Conservation (phyloP, 805 yeast genomes). For the Cyberlindnera sargentensis region DNA sequence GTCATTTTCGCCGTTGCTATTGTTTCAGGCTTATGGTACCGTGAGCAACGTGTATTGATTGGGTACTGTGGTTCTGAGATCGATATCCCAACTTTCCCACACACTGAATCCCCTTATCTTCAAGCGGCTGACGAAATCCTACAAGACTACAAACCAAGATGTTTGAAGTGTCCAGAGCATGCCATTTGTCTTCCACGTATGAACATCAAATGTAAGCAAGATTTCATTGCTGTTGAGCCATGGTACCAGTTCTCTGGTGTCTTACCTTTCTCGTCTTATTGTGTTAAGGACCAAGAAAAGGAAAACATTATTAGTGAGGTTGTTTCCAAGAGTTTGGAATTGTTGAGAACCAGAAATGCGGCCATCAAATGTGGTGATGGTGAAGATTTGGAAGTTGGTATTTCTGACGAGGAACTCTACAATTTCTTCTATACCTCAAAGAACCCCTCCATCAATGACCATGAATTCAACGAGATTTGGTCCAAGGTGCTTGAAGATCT, state of each 20-base stretch:
- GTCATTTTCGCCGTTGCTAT: conserved; percentile 30
- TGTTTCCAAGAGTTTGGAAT: conserved; percentile 56
- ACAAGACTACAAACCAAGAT: conserved; percentile 47
- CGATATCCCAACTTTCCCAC: conserved; percentile 33
- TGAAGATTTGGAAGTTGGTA: conserved; percentile 44
- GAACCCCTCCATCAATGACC: conserved; percentile 29
- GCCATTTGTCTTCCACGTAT: conserved; percentile 64
- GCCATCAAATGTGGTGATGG: conserved; percentile 49
- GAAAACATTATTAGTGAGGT: conserved; percentile 61
- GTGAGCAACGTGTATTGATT: conserved; percentile 51
- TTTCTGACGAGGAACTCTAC: conserved; percentile 42
- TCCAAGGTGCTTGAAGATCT: conserved; percentile 51
- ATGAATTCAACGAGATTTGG: conserved; percentile 77
- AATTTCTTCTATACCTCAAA: conserved; percentile 38
- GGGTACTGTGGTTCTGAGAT: conserved; percentile 76
- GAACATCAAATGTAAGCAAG: conserved; percentile 63
- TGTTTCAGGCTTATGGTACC: conserved; percentile 49
- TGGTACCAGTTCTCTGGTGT: conserved; percentile 49
- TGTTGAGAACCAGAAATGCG: conserved; percentile 66
- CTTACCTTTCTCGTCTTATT: conserved; percentile 54
- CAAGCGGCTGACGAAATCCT: conserved; percentile 37
- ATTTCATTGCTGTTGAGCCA: conserved; percentile 44
- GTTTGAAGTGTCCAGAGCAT: conserved; percentile 76
- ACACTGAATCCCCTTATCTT: conserved; percentile 25
- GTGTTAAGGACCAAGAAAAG: conserved; percentile 69